Base-by-base conservation (phyloP, 768 basidiomycete genomes). In the Kwoniella botswanensis region DNA sequence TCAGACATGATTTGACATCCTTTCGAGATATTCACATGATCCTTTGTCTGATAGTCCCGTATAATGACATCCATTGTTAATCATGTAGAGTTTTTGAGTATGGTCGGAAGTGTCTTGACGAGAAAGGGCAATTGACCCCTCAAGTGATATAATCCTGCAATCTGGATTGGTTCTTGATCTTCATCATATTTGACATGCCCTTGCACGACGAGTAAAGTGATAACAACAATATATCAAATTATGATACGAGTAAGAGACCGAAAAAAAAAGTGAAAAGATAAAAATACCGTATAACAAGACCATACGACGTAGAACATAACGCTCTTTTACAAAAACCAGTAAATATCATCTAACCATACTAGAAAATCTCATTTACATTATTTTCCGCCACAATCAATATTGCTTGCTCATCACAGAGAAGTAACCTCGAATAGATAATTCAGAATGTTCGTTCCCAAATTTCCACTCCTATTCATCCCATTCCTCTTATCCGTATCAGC, bases 401-500 rank as follows among this genome's bases (percentile, higher is more conserved):
- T 35, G 35, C 4, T 9, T 35, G 35, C 6, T 35, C 35, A 35
- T 35, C 7, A 0, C 7, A 1, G 7, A 35, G 35, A 35, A 35
- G 35, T 35, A 35, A 35, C 35, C 35, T 35, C 35, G 35, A 35
- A 35, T 35, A 35, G 35, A 35, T 35, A 59, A 59, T 15, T 15
- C 64, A 59, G 41, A 29, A 58, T 53, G 43, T n/a, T 59, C 22
- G 18, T 50, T 26, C n/a, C 24, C 12, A 7, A n/a, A 6, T 4
- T 35, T 4, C 12, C 58, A 24, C n/a, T 63, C n/a, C 57, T 42
- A 18, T 35, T 70, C 44, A 3, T 53, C 4, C 57, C 69, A 11
- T 29, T 63, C 15, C 29, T 65, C 15, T 13, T 69, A 61, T 57
- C 59, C 44, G 44, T n/a, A 24, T 35, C 62, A 52, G 60, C 66